Conservation (phyloP, 345 rosid species). For the Bruguiera sexangula region DNA sequence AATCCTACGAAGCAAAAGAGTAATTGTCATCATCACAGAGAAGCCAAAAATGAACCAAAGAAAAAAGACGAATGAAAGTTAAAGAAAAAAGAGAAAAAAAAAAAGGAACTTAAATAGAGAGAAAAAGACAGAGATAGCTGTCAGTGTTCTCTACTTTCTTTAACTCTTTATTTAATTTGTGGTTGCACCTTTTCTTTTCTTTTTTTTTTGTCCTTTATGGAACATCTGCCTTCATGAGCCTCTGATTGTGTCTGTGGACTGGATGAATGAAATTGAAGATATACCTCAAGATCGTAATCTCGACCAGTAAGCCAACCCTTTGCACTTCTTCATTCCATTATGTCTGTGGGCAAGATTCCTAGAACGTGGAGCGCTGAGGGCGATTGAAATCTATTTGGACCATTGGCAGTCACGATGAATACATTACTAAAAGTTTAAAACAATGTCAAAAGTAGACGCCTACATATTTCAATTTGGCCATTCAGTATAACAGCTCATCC, state of each 20-base stretch:
- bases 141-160: too few relatives aligned
- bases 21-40: not conserved
- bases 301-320: too few relatives aligned
- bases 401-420: slow-evolving; percentile 3
- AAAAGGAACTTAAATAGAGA: not conserved
- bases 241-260: too few relatives aligned
- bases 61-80: not conserved
- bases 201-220: too few relatives aligned
- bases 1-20: slow-evolving; percentile 6
- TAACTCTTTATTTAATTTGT: too few relatives aligned
- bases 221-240: too few relatives aligned
- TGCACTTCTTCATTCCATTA: too few relatives aligned
- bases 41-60: not conserved
- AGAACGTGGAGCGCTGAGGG: not conserved
- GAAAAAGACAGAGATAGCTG: too few relatives aligned
- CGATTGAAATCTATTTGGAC: not conserved
- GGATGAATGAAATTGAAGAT: too few relatives aligned
- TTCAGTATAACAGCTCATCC: slow-evolving; percentile 7
- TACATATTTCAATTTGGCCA: slow-evolving; percentile 1
- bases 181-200: too few relatives aligned
- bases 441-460: not conserved
- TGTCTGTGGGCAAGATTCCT: too few relatives aligned
- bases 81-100: not conserved
- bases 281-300: too few relatives aligned
- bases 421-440: slow-evolving; percentile 5